Percentiles rank a stretch among this genome's conserved stretches.
Evolutionary conservation across 2,329 filamentous ascomycete genomes (phyloP).

Genomic region (Xylariaceae sp.): DNA sequence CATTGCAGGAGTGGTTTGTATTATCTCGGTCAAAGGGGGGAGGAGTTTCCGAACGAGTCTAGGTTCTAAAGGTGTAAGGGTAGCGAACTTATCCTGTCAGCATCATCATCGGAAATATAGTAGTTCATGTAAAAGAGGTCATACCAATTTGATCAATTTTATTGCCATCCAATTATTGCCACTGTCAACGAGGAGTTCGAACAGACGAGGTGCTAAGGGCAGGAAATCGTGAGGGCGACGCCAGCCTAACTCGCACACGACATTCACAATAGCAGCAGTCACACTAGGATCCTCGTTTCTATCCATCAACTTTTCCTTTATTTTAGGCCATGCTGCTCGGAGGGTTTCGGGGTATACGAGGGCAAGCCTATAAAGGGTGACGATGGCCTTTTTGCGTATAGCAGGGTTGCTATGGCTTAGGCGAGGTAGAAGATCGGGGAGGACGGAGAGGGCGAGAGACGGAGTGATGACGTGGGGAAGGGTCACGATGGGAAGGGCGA

Average conservation of each 20-base stretch:
- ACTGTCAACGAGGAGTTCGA: conserved; percentile 85
- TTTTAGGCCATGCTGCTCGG: conserved; percentile 91
- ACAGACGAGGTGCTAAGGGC: conserved; percentile 83
- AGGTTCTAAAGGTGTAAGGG: conserved; percentile 86
- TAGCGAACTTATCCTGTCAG: conserved; percentile 93
- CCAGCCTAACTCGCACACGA: conserved; percentile 94
- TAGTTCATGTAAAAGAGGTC: conserved; percentile 27
- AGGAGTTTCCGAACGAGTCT: conserved; percentile 86
- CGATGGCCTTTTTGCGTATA: conserved; percentile 92
- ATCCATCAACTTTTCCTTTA: conserved; percentile 90
- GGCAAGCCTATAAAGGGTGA: conserved; percentile 88
- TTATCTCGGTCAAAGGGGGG: conserved; percentile 86
- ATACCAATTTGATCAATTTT: conserved; percentile 92
- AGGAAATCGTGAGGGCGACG: conserved; percentile 90
- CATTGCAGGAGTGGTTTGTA: conserved; percentile 93
- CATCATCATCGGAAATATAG: too few relatives aligned
- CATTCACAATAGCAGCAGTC: conserved; percentile 93
- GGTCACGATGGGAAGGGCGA: conserved; percentile 80
- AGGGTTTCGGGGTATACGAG: conserved; percentile 95
- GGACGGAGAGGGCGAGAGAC: conserved; percentile 82
- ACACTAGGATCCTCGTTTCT: conserved; percentile 87
- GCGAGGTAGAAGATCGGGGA: conserved; percentile 81
- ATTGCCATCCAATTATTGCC: conserved; percentile 99
- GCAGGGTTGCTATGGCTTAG: conserved; percentile 80
- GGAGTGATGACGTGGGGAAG: conserved; percentile 95